Evolutionary conservation across 2,329 filamentous ascomycete species (phyloP).

Genomic region (Diaporthe sp.): DNA sequence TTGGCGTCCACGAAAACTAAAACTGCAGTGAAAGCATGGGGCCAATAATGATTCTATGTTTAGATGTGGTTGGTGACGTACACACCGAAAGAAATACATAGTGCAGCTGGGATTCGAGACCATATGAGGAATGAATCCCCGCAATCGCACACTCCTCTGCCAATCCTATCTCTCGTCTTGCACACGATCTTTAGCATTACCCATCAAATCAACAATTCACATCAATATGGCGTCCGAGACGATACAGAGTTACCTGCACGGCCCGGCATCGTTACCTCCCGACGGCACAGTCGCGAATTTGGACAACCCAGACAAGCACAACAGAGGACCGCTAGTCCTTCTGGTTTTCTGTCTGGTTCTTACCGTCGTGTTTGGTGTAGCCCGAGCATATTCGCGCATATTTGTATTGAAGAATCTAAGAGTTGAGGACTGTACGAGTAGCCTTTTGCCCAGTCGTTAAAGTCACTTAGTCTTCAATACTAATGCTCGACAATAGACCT

Average conservation of each 20-base stretch:
- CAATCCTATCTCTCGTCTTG: too few relatives aligned
- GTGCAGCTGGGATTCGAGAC: too few relatives aligned
- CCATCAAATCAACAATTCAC: too few relatives aligned
- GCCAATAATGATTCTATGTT: too few relatives aligned
- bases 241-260: background rate
- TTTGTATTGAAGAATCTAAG: background rate
- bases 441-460: background rate
- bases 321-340: background rate
- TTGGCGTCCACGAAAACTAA: too few relatives aligned
- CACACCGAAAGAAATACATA: too few relatives aligned
- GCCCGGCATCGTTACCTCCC: background rate
- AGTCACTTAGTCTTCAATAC: background rate
- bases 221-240: background rate
- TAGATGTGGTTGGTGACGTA: too few relatives aligned
- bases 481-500: background rate
- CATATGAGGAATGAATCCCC: too few relatives aligned
- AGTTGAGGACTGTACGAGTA: background rate
- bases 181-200: too few relatives aligned
- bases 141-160: too few relatives aligned
- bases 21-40: too few relatives aligned
- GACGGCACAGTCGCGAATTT: background rate
- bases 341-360: background rate
- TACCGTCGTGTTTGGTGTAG: background rate
- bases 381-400: background rate
- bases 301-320: background rate